Percentiles rank a stretch among this genome's conserved stretches.
Conservation (phyloP, 2,329 filamentous ascomycete species). For the Didymella glomerata region DNA sequence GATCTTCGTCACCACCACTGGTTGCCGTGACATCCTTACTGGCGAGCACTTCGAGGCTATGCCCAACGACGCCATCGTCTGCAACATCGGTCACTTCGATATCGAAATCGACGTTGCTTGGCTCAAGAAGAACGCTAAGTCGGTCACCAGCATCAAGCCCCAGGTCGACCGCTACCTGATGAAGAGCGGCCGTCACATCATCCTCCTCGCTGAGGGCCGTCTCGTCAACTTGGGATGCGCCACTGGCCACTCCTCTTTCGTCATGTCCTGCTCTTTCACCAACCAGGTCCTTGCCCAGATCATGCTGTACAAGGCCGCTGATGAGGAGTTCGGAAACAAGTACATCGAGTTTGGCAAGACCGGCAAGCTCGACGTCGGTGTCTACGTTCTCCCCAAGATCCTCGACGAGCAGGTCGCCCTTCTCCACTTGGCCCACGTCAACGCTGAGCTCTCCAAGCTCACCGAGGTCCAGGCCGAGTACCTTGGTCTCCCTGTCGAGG, state of each 20-base stretch:
- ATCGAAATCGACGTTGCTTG: conserved; percentile 99
- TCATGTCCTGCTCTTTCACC: conserved; percentile 99
- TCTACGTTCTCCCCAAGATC: conserved; percentile 98
- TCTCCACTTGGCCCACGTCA: conserved; percentile 91
- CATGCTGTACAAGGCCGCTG: conserved; percentile 92
- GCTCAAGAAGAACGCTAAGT: conserved; percentile 96
- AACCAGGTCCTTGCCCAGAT: conserved; percentile 99
- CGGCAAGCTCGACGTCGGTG: conserved; percentile 87
- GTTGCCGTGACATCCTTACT: conserved; percentile 96
- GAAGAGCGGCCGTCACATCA: conserved; percentile 93
- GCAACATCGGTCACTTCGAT: conserved; percentile 99
- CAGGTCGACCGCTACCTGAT: conserved; percentile 99
- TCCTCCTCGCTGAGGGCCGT: conserved; percentile 97
- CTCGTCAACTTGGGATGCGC: conserved; percentile 99
- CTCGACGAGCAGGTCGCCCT: conserved; percentile 98
- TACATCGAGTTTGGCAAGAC: conserved; percentile 95
- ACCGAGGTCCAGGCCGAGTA: conserved; percentile 91
- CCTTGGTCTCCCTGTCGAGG: conserved; percentile 83
- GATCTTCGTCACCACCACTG: conserved; percentile 99
- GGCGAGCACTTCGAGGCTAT: conserved; percentile 93
- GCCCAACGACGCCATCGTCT: conserved; percentile 97
- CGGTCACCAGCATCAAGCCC: conserved; percentile 98
- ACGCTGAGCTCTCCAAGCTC: conserved; percentile 90
- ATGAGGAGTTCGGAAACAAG: conserved; percentile 88
- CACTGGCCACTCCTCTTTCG: conserved; percentile 98